Conservation (phyloP, 1,284 basidiomycete species). For the Exobasidium rhododendri region DNA sequence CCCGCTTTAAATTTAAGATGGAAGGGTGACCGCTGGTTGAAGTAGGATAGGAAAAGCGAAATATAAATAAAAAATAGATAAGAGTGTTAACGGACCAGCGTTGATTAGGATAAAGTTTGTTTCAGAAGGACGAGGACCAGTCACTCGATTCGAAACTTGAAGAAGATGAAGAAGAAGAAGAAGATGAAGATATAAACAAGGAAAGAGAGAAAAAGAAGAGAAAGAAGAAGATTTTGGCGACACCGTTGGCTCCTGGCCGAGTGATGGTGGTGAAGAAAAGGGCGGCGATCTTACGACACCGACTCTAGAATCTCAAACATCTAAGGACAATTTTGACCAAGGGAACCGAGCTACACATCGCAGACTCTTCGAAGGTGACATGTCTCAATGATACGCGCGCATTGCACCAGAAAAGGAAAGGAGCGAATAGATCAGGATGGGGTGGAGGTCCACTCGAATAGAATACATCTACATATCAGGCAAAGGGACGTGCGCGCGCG, state of each 20-base stretch:
- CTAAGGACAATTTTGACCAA: too few species aligned
- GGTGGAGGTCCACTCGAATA: too few species aligned
- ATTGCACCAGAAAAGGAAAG: too few species aligned
- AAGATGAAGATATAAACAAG: slow-evolving; percentile 23
- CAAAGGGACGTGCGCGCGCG: too few species aligned
- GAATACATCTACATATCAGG: too few species aligned
- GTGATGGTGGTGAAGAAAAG: not conserved
- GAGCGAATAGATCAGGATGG: too few species aligned
- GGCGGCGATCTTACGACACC: too few species aligned
- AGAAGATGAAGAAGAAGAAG: slow-evolving; percentile 24
- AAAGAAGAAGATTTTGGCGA: slow-evolving; percentile 16
- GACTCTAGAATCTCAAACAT: too few species aligned
- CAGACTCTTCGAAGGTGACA: too few species aligned
- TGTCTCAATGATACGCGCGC: too few species aligned
- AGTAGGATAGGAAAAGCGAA: slow-evolving; percentile 11
- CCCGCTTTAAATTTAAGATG: not conserved
- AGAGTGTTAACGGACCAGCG: not conserved
- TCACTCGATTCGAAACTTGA: slow-evolving; percentile 21
- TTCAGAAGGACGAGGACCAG: not conserved
- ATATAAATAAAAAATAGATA: too few species aligned
- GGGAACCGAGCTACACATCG: too few species aligned
- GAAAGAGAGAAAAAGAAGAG: slow-evolving; percentile 24
- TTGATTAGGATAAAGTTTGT: slow-evolving; percentile 22
- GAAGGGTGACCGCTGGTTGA: not conserved
- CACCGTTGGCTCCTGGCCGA: slow-evolving; percentile 3